Conservation (phyloP, 169 alveolate species). For the Toxoplasma gondii region DNA sequence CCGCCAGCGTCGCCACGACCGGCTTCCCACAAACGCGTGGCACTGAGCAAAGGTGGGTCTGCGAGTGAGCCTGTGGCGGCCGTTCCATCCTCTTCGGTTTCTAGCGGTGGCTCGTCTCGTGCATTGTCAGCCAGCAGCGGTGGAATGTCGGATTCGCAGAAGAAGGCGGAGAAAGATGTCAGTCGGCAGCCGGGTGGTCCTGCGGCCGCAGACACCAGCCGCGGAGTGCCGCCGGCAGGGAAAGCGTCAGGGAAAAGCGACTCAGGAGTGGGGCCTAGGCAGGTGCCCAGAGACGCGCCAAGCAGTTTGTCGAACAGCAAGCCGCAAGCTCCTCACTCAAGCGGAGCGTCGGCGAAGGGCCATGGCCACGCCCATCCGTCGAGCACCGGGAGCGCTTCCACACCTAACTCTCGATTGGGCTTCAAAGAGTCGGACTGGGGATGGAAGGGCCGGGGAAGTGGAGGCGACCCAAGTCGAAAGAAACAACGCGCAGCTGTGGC, state of each 20-base stretch:
- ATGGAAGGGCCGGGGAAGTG: background rate
- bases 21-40: background rate
- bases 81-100: background rate
- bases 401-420: background rate
- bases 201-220: background rate
- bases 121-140: background rate
- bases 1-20: background rate
- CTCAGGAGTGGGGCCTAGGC: background rate
- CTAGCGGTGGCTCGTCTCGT: background rate
- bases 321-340: background rate
- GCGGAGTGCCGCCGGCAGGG: background rate
- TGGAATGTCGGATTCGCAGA: background rate
- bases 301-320: background rate
- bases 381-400: background rate
- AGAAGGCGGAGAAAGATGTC: background rate
- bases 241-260: background rate
- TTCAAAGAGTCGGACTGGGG: background rate
- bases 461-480: background rate
- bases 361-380: background rate
- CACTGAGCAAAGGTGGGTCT: background rate
- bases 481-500: background rate
- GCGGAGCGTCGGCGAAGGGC: background rate
- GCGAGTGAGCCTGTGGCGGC: background rate
- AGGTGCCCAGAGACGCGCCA: background rate
- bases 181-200: background rate